A percentile compares a stretch with the other conserved stretches of the same genome.
phyloP scores from a whole-genome alignment of 192 early-diverging fungal genomes.

The Physocladia obscura region DNA sequence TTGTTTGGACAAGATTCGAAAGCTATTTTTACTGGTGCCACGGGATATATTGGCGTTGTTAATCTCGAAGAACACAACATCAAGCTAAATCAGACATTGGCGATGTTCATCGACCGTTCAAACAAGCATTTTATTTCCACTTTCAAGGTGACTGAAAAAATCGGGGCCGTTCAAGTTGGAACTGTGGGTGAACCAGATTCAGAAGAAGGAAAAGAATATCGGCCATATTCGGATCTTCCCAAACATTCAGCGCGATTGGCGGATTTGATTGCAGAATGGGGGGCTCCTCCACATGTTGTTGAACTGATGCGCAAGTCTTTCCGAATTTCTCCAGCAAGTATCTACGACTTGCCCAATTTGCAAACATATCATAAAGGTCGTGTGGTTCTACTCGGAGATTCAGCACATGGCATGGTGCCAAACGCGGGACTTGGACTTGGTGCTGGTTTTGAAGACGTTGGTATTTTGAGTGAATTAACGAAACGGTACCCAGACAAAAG shows the following conservation, averaged over 20 bases:
- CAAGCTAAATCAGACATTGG: not conserved
- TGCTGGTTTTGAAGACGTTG: constrained; percentile 31
- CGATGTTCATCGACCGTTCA: constrained; percentile 6
- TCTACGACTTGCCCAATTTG: constrained; percentile 7
- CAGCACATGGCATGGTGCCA: constrained; percentile 34
- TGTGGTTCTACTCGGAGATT: constrained; percentile 15
- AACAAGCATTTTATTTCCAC: not conserved
- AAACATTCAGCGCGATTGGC: constrained; percentile 7
- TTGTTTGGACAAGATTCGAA: constrained; percentile 28
- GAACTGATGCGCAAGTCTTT: not conserved
- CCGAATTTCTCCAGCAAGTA: not conserved
- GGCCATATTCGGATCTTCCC: constrained; percentile 4
- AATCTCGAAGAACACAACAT: not conserved
- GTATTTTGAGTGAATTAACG: constrained; percentile 20
- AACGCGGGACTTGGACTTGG: constrained; percentile 28
- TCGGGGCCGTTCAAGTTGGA: not conserved
- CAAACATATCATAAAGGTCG: constrained; percentile 14
- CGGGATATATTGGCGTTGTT: constrained; percentile 6
- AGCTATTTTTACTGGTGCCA: constrained; percentile 9
- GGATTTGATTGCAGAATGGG: constrained; percentile 8
- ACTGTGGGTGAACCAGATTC: not conserved
- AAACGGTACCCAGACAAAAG: not conserved
- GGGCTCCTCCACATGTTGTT: not conserved
- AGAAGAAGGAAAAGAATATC: not conserved
- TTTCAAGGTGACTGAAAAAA: not conserved